These are phyloP conservation scores for Tuber borchii DNA, from an alignment of 495 filamentous ascomycete species.

Conservation along the genomic window DNA sequence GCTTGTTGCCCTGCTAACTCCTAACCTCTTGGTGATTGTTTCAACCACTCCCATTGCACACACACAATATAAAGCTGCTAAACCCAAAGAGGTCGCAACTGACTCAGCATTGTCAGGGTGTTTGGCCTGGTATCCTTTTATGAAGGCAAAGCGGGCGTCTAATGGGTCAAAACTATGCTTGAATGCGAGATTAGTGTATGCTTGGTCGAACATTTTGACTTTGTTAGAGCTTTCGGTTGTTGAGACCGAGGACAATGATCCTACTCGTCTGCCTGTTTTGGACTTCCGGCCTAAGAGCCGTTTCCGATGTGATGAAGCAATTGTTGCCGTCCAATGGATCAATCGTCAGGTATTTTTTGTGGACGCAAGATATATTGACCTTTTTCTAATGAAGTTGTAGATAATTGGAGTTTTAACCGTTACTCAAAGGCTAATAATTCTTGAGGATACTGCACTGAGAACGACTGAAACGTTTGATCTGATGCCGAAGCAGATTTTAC, in stretches of 20 bases:
- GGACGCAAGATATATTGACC: constrained; percentile 4
- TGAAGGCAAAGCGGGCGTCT: constrained; percentile 73
- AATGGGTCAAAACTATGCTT: constrained; percentile 45
- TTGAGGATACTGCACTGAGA: constrained; percentile 81
- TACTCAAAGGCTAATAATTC: constrained; percentile 81
- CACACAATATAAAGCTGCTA: constrained; percentile 84
- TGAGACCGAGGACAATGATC: constrained; percentile 60
- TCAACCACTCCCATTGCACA: constrained; percentile 93
- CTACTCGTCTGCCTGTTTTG: constrained; percentile 65
- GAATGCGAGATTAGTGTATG: constrained; percentile 87
- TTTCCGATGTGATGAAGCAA: constrained; percentile 91
- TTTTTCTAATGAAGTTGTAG: constrained; percentile 29
- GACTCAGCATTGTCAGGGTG: constrained; percentile 90
- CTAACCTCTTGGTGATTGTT: constrained; percentile 89
- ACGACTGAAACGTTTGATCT: constrained; percentile 93
- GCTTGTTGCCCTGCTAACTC: constrained; percentile 89
- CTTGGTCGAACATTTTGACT: constrained; percentile 94
- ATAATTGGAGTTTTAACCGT: constrained; percentile 83
- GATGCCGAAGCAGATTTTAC: constrained; percentile 84
- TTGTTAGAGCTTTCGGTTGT: constrained; percentile 65
- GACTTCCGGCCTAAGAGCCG: constrained; percentile 75
- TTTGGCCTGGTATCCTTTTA: constrained; percentile 93
- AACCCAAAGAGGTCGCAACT: constrained; percentile 81
- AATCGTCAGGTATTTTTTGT: constrained; percentile 62
- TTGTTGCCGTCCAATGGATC: constrained; percentile 94